Base-by-base conservation (phyloP, 805 yeast genomes). In the Kazachstania viticola region DNA sequence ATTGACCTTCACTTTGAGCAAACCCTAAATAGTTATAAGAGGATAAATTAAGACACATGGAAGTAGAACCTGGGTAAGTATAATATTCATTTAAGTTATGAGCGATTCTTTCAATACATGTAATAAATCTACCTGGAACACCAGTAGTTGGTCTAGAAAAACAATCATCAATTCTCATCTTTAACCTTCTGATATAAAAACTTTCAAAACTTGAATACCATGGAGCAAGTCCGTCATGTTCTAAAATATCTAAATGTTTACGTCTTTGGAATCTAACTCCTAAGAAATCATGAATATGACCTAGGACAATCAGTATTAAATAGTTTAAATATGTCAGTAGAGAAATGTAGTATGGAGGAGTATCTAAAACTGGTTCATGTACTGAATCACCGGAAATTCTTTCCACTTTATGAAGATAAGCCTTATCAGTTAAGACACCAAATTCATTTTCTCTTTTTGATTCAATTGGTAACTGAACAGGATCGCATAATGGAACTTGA, bases 121-220 rank as follows among this genome's bases (percentile, higher is more conserved):
- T 71, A 46, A 88, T 75, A 49, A 66, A 78, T 55, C 99, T 74
- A 17, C 99, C 99, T 1, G 99, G 97, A 14, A 88, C 97, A 31
- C 96, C 97, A 37, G 81, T 79, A n/a, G 93, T 83, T 27, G 95
- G 95, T 54, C 95, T 75, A 2, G 93, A 83, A 56, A 91, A 91
- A 58, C 95, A 84, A 60, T 88, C 97, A 54, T 82, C 94, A 37
- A 91, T 72, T 58, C 95, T 79, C 45, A 70, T 72, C 56, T 91
- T 87, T 66, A 91, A 70, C 48, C 97, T 76, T 48, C 99, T 78
- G 27, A 87, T 79, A 57, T 87, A 91, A 55, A 91, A 93, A 41
- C 82, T 75, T 58, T 91, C 99, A 54, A 88, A 85, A 29, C 85
- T 88, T 17, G 91, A 80, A 47, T 79, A 81, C 79, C 95, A 80